Base-by-base conservation (phyloP, 495 filamentous ascomycete species). In the Daldinia decipiens region DNA sequence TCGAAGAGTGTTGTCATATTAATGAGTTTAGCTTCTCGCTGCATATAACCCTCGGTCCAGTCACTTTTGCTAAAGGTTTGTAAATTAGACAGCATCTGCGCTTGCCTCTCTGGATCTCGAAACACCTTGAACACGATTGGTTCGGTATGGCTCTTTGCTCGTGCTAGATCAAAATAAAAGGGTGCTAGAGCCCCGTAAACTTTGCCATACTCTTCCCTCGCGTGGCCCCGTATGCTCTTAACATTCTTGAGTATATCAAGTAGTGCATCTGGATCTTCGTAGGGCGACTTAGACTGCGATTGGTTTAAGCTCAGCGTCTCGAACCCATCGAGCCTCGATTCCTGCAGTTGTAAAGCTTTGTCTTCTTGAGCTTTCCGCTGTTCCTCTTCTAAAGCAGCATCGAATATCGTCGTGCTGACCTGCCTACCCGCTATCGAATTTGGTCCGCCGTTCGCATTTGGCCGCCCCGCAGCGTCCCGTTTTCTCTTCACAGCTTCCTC, bases 131-230 rank as follows among this genome's bases (percentile, higher is more conserved):
- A 98, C 2, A 99, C 84, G 29, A 93, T 80, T 5, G 91, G 92
- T 58, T 97, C 92, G 11, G 90, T 87, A 72, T 97, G 93, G 19
- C 86, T 89, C 71, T 86, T 89, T 15, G 89, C 89, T 62, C 81
- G 82, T 4, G 83, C 88, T 47, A 98, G 89, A 73, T 98, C 93
- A 54, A 90, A 84, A 79, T 98, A 98, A 72, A 96, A 93, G 9
- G 93, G 94, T 43, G 89, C 91, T 67, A 98, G 82, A 11, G 93
- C 93, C 17, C 89, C 90, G 80, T 98, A 97, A 31, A 98, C 87
- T 77, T 90, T 94, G 24, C 91, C 95, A 78, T 93, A 98, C 79
- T 98, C 93, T 73, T 94, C 89, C 59, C 94, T 85, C 19, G 95
- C 95, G 76, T 90, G 85, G 12, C 96, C 95, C 13, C 96, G 85